These are phyloP conservation scores for Omphalea diandra DNA, from an alignment of 441 rosid species.

Conservation along the genomic window DNA sequence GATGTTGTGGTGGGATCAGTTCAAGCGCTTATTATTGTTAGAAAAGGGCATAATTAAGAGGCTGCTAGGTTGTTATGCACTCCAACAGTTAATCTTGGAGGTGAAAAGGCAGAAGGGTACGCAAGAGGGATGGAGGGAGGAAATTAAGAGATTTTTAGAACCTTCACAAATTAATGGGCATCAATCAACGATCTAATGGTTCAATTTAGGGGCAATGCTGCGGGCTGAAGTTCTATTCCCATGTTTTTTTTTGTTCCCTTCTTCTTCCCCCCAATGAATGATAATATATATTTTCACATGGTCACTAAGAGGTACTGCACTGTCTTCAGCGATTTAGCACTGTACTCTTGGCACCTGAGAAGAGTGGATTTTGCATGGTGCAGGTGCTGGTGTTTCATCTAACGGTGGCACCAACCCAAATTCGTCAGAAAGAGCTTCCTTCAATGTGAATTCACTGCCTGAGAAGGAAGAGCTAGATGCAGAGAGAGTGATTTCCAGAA, in stretches of 20 bases:
- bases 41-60: neutral
- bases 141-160: neutral
- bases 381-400: constrained; percentile 44
- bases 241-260: neutral
- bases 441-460: constrained; percentile 43
- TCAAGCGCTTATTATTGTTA: too few species aligned
- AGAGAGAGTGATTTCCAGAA: constrained; percentile 55
- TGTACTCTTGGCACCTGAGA: neutral
- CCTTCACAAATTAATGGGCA: neutral
- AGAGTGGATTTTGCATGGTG: constrained; percentile 21
- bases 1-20: neutral
- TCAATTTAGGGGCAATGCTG: neutral
- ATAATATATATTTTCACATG: neutral
- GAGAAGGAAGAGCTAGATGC: constrained; percentile 68
- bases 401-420: constrained; percentile 40
- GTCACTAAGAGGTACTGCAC: neutral
- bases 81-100: neutral
- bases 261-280: neutral
- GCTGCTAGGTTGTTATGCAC: neutral
- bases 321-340: neutral
- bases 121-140: neutral
- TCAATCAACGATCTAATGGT: too few species aligned
- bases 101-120: neutral
- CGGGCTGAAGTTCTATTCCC: neutral
- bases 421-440: constrained; percentile 36